Conservation (phyloP, 2,329 filamentous ascomycete species). For the Fusarium sp. region DNA sequence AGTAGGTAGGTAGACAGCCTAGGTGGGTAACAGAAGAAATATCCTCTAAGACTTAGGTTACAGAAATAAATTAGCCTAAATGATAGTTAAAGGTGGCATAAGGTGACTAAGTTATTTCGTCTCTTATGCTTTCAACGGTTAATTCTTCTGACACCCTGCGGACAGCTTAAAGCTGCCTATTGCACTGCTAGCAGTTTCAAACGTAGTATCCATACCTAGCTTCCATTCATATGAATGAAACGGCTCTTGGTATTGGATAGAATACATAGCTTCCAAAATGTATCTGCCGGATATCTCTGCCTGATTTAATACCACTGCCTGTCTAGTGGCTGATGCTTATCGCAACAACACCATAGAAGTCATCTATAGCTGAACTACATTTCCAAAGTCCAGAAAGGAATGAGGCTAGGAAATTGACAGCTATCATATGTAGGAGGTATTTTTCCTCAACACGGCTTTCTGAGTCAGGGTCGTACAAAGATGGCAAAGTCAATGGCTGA, state of each 20-base stretch:
- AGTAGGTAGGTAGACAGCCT: not conserved
- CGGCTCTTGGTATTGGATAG: not conserved
- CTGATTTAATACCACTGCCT: not conserved
- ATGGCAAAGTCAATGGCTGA: not conserved
- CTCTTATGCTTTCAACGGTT: too few relatives aligned
- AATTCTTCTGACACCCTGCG: too few relatives aligned
- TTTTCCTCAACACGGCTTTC: not conserved
- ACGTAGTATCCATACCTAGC: not conserved
- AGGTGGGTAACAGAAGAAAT: too few relatives aligned
- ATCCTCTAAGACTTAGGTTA: too few relatives aligned
- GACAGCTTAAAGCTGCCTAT: not conserved
- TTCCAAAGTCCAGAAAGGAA: not conserved
- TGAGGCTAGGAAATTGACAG: not conserved
- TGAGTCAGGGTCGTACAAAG: not conserved
- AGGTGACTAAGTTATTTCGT: too few relatives aligned
- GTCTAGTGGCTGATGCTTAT: not conserved
- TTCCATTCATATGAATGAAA: not conserved
- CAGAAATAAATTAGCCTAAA: too few relatives aligned
- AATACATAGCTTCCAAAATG: not conserved
- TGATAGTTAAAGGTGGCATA: too few relatives aligned
- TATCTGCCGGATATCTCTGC: not conserved
- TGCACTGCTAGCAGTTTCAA: slow-evolving; percentile 10
- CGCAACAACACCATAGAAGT: not conserved
- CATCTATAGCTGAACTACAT: not conserved
- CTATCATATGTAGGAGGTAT: not conserved